Conservation (phyloP, 148 eudicot genomes). For the Vaccinium vitisidaea region DNA sequence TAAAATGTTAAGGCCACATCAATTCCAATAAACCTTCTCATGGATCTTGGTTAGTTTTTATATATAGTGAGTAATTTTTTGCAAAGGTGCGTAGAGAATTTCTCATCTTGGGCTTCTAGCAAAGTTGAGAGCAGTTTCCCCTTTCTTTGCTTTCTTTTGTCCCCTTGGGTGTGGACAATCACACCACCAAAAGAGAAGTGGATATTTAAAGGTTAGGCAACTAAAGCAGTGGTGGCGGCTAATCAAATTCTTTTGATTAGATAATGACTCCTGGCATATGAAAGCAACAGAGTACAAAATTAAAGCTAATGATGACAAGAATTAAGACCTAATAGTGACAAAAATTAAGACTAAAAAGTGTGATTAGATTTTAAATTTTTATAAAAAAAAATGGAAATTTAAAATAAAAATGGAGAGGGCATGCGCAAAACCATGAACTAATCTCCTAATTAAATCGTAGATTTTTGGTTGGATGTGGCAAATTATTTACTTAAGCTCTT, state of each 20-base stretch:
- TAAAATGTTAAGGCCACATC: too few relatives aligned
- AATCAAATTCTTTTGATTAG: not conserved
- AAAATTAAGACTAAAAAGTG: not conserved
- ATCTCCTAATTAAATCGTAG: not conserved
- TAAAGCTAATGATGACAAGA: not conserved
- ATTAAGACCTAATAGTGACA: not conserved
- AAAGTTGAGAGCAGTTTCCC: not conserved
- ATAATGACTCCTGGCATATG: not conserved
- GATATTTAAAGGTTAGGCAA: not conserved
- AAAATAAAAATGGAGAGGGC: not conserved
- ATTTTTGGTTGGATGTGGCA: not conserved
- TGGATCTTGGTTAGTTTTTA: too few relatives aligned
- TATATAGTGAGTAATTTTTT: too few relatives aligned
- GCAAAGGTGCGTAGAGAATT: not conserved
- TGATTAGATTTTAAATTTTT: not conserved
- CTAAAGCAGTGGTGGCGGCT: not conserved
- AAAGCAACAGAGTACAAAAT: not conserved
- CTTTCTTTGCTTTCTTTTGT: not conserved
- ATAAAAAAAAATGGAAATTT: too few relatives aligned
- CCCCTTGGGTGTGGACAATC: slow-evolving; percentile 3
- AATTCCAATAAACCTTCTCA: too few relatives aligned
- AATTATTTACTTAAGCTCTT: not conserved
- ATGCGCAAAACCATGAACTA: not conserved
- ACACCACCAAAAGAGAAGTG: not conserved
- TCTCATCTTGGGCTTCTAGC: not conserved